phyloP scores from a whole-genome alignment of 129 eudicot species.

The Erigeron canadensis region DNA sequence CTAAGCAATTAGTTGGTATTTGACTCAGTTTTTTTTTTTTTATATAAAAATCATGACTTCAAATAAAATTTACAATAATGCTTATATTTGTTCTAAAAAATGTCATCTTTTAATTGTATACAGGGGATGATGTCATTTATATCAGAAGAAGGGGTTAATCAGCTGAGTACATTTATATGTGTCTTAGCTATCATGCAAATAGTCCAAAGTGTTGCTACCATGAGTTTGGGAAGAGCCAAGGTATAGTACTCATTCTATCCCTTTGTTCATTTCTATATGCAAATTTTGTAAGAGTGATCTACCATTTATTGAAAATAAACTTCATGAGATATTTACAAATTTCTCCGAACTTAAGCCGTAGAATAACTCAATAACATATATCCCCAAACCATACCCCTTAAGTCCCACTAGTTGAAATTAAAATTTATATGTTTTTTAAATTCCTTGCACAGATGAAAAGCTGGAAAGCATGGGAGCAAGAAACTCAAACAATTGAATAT shows the following conservation, averaged over 20 bases:
- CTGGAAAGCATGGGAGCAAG: slow-evolving; percentile 64
- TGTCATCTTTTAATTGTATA: background rate
- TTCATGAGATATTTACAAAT: background rate
- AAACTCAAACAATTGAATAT: slow-evolving; percentile 47
- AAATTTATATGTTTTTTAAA: background rate
- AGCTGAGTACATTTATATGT: slow-evolving; percentile 47
- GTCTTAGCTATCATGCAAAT: slow-evolving; percentile 56
- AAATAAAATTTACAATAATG: background rate
- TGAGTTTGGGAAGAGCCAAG: slow-evolving; percentile 53
- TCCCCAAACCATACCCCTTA: too few relatives aligned
- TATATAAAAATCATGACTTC: background rate
- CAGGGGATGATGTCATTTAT: slow-evolving; percentile 49
- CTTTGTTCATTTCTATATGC: slow-evolving; percentile 14
- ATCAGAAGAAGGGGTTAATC: slow-evolving; percentile 42
- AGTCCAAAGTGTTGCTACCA: slow-evolving; percentile 49
- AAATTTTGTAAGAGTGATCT: background rate
- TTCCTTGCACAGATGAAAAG: slow-evolving; percentile 37
- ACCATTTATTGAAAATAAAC: background rate
- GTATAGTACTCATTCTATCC: slow-evolving; percentile 32
- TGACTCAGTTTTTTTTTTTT: background rate
- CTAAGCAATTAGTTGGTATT: background rate
- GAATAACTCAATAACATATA: too few relatives aligned
- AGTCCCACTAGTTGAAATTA: too few relatives aligned
- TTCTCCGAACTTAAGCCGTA: background rate
- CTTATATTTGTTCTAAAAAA: background rate